Evolutionary conservation across 1,284 basidiomycete species (phyloP), one percentile per base, ranked within the genome.

Genomic region (Trichosporon sp.): DNA sequence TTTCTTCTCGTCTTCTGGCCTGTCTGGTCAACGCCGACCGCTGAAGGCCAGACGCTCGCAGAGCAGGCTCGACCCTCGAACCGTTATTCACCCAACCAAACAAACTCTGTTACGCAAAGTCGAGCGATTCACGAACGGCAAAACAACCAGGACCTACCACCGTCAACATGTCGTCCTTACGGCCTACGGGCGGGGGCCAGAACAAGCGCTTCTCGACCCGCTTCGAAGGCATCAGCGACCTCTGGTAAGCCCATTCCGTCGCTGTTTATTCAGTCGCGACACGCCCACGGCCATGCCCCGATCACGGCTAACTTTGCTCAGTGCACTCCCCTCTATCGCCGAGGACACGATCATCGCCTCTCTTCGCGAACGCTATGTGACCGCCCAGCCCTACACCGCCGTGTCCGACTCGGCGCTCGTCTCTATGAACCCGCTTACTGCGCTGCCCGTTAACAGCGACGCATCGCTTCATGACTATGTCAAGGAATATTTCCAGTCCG

Each of bases 381-480:
- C 88, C 1, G 91, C 93, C 84, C 88, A 85, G 72, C 90, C 93
- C 73, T 95, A 95, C 85, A 93, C 92, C 31, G 85, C 80, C 72
- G 82, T 94, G 68, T 91, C 92, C 25, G 85, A 89, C 18, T 88
- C 88, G 47, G 86, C 86, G 8, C 84, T 95, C 73, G 89, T 96
- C 72, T 91, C 91, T 32, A 86, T 95, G 75, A 96, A 96, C 81
- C 93, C 93, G 0, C 90, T 95, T 85, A 93, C 93, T 81, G 92
- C 91, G 76, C 86, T 95, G 34, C 75, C 90, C 13, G 88, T 88
- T 71, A 94, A 92, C 77, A 88, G 90, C 72, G 93, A 97, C 84
- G 88, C 89, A 0, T 83, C 91, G 34, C 84, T 96, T 44, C 88
- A 92, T 82, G 90, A 92, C 78, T 96, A 96, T 78, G 90, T 92